Conservation (phyloP, 305 asterid genomes). For the Fraxinus nigra region DNA sequence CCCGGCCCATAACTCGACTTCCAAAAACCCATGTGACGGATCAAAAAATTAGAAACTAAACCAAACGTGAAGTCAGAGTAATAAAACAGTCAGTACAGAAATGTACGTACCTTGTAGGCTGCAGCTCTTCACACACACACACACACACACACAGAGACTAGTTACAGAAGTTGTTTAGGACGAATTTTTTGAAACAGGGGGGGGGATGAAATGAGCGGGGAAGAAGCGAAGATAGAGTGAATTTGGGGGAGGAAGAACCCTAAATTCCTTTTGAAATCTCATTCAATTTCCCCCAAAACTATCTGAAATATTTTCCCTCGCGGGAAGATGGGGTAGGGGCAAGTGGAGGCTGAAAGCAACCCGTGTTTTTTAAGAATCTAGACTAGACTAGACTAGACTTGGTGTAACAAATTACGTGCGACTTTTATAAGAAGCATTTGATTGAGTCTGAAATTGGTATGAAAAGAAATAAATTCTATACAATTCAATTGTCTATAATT, state of each 20-base stretch:
- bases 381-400: no score
- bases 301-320: conserved; percentile 14
- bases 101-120: conserved; percentile 6
- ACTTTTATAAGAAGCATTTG: no score
- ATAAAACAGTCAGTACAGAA: background rate
- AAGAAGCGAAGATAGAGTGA: background rate
- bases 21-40: background rate
- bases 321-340: background rate
- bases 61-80: background rate
- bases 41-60: background rate
- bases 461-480: no score
- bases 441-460: no score
- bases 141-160: no score
- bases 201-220: background rate
- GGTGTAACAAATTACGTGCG: background rate
- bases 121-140: background rate
- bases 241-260: conserved; percentile 28
- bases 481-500: no score
- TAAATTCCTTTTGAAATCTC: conserved; percentile 39
- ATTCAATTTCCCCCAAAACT: conserved; percentile 30
- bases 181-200: conserved; percentile 5
- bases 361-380: background rate
- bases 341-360: background rate
- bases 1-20: conserved; percentile 14
- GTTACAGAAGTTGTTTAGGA: background rate